These are phyloP conservation scores for Colletotrichum gloeosporioides DNA, from an alignment of 2,329 filamentous ascomycete species.

Conservation along the genomic window DNA sequence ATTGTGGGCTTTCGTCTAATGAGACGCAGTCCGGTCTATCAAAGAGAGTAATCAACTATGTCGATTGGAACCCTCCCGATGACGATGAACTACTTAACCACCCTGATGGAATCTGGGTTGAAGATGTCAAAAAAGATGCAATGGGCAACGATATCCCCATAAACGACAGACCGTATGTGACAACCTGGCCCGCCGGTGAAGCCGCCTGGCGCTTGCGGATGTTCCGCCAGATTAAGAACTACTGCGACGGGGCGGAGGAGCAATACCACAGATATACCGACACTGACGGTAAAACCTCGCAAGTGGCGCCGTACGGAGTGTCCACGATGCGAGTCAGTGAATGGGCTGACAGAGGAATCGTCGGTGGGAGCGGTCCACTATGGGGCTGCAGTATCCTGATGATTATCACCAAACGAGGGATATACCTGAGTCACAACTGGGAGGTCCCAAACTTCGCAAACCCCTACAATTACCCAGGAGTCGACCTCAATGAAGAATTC, in stretches of 20 bases:
- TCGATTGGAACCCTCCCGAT: background rate
- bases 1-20: background rate
- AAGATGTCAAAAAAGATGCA: background rate
- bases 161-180: fast-evolving
- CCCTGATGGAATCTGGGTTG: background rate
- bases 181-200: background rate
- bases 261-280: background rate
- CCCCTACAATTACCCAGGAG: fast-evolving
- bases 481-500: background rate
- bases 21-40: background rate
- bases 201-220: background rate
- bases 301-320: background rate
- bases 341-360: background rate
- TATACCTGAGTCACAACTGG: conserved; percentile 10
- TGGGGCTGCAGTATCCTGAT: conserved; percentile 1
- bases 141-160: background rate
- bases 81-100: background rate
- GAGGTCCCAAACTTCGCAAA: background rate
- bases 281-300: background rate
- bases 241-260: background rate
- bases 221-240: background rate
- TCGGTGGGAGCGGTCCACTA: background rate
- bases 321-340: background rate
- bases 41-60: background rate
- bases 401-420: background rate